These are phyloP conservation scores for Nicotiana knightiana DNA, from an alignment of 257 asterid genomes.

Conservation along the genomic window DNA sequence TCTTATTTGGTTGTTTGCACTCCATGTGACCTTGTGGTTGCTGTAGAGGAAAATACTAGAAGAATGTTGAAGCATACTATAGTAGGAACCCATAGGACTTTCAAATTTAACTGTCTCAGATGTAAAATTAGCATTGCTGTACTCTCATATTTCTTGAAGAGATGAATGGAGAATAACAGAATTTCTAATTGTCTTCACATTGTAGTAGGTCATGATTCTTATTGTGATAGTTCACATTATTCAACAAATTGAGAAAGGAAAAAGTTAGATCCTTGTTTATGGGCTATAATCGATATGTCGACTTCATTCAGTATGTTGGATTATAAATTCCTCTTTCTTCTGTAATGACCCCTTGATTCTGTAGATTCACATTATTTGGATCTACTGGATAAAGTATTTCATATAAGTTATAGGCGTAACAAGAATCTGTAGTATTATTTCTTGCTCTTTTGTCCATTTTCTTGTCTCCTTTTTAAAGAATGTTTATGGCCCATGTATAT, in stretches of 20 bases:
- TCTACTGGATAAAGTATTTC: not conserved
- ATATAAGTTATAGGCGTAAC: not conserved
- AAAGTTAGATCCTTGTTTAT: not conserved
- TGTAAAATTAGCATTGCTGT: not conserved
- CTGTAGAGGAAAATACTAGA: constrained; percentile 92
- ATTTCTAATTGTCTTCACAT: not conserved
- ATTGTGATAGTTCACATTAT: not conserved
- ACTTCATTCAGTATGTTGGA: not conserved
- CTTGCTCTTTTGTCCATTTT: not conserved
- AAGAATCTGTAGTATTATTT: not conserved
- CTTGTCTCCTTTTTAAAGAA: not conserved
- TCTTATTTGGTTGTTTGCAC: constrained; percentile 1
- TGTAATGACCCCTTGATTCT: not conserved
- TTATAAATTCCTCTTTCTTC: not conserved
- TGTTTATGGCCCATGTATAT: not conserved
- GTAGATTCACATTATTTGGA: not conserved
- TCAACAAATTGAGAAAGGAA: constrained; percentile 1
- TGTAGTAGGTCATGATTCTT: not conserved
- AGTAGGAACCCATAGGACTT: constrained; percentile 31
- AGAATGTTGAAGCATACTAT: constrained; percentile 94
- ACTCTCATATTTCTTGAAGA: not conserved
- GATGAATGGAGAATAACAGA: not conserved
- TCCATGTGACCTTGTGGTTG: constrained; percentile 10
- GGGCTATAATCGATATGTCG: not conserved
- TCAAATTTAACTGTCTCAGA: not conserved